Conservation (phyloP, 2,329 filamentous ascomycete species). For the Fusarium sterilihyphosum region DNA sequence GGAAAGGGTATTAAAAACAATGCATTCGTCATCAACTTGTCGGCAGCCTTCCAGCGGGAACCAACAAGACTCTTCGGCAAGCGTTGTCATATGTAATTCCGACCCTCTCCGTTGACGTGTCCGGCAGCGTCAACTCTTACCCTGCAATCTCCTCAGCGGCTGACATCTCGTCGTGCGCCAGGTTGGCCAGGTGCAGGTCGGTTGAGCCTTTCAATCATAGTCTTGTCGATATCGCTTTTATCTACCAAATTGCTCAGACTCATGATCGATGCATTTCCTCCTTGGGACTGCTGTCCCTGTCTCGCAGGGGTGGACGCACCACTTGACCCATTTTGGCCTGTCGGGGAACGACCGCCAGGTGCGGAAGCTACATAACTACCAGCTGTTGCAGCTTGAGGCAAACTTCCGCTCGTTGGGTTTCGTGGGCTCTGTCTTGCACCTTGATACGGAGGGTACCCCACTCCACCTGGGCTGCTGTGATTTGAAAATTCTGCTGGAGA, state of each 20-base stretch:
- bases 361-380: constrained; percentile 38
- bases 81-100: constrained; percentile 24
- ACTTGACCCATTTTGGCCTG: constrained; percentile 50
- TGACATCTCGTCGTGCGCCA: constrained; percentile 31
- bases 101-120: constrained; percentile 39
- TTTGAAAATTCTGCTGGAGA: constrained; percentile 62
- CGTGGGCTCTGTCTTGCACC: constrained; percentile 51
- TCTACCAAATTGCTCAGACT: constrained; percentile 63
- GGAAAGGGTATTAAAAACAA: constrained; percentile 33
- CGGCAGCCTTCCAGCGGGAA: constrained; percentile 29
- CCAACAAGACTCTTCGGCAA: constrained; percentile 25
- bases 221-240: constrained; percentile 64
- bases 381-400: constrained; percentile 46
- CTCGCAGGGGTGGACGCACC: constrained; percentile 49
- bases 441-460: constrained; percentile 52
- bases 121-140: constrained; percentile 40
- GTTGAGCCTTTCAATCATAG: constrained; percentile 64
- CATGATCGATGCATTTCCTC: constrained; percentile 57
- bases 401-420: constrained; percentile 47
- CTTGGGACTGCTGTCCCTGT: constrained; percentile 41
- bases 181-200: constrained; percentile 42
- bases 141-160: constrained; percentile 29
- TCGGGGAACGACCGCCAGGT: constrained; percentile 51
- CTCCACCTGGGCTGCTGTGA: constrained; percentile 57
- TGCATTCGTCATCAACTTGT: constrained; percentile 32